phyloP scores from a whole-genome alignment of 2,329 filamentous ascomycete species.

The Scedosporium boydii region DNA sequence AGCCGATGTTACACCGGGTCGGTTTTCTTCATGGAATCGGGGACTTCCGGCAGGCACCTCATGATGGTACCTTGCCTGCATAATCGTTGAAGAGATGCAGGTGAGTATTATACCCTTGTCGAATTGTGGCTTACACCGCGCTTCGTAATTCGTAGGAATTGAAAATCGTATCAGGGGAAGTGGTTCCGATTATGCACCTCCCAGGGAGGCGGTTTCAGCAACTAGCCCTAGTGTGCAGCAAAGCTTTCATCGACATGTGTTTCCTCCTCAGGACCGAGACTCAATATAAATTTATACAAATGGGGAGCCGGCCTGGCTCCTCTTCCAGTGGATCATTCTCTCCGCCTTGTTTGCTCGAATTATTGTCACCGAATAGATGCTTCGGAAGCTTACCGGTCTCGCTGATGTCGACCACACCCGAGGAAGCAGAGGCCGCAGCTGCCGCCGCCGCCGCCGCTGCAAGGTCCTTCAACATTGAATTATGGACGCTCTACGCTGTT shows the following conservation, averaged over 20 bases:
- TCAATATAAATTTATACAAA: neutral
- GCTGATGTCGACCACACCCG: neutral
- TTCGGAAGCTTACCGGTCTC: neutral
- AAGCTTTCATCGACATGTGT: neutral
- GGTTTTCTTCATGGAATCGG: too few relatives aligned
- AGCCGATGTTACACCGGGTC: too few relatives aligned
- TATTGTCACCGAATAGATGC: neutral
- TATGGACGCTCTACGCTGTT: slow-evolving; percentile 19
- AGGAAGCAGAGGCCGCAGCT: neutral
- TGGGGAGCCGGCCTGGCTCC: neutral
- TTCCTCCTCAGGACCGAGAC: neutral
- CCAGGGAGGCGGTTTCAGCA: neutral
- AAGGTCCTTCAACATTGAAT: slow-evolving; percentile 12
- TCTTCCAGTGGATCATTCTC: neutral
- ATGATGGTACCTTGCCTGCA: too few relatives aligned
- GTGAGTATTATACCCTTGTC: too few relatives aligned
- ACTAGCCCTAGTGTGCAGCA: too few relatives aligned
- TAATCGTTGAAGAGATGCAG: too few relatives aligned
- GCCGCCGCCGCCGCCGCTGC: slow-evolving; percentile 4
- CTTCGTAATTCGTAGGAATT: too few relatives aligned
- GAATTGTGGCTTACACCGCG: too few relatives aligned
- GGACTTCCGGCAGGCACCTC: too few relatives aligned
- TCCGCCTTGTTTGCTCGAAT: neutral
- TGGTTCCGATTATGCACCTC: neutral
- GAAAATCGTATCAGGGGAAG: too few relatives aligned